Percentiles rank a stretch among this genome's conserved stretches.
phyloP scores from a whole-genome alignment of 495 filamentous ascomycete species.

The Hypoxylon crocopeplum region DNA sequence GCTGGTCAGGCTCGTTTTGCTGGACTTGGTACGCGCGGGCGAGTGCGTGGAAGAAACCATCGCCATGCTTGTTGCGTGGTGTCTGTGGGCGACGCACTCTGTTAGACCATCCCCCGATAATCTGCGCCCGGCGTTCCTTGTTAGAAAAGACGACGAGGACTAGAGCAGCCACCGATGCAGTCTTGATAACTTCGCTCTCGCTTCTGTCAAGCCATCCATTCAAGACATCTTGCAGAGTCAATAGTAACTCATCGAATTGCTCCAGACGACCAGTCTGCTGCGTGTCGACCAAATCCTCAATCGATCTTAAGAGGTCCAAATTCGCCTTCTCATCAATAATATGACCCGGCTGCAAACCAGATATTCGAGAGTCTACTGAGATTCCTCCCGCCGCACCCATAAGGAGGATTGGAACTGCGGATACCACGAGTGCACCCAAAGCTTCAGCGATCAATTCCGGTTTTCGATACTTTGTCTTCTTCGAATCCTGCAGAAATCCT shows the following conservation, averaged over 20 bases:
- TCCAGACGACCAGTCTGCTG: constrained; percentile 5
- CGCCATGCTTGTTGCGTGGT: constrained; percentile 38
- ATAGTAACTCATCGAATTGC: constrained; percentile 35
- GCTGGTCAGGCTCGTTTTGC: background rate
- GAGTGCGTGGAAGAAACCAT: constrained; percentile 55
- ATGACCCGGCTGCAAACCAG: constrained; percentile 13
- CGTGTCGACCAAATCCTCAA: constrained; percentile 17
- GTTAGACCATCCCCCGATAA: constrained; percentile 48
- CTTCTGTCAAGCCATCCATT: constrained; percentile 49
- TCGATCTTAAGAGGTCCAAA: background rate
- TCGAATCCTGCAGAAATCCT: constrained; percentile 44
- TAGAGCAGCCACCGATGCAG: constrained; percentile 51
- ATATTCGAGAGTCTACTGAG: background rate
- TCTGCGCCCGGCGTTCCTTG: constrained; percentile 35
- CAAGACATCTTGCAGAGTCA: constrained; percentile 34
- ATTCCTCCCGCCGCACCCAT: constrained; percentile 3
- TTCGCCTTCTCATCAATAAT: constrained; percentile 18
- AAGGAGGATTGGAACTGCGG: constrained; percentile 48
- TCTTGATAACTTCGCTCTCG: constrained; percentile 50
- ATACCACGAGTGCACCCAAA: constrained; percentile 61
- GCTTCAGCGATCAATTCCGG: constrained; percentile 76
- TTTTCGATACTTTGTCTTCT: constrained; percentile 56
- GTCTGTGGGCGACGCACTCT: constrained; percentile 41
- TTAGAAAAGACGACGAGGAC: constrained; percentile 47
- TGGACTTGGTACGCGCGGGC: constrained; percentile 35